Evolutionary conservation across 2,329 filamentous ascomycete species (phyloP).

Genomic region (Aspergillus sp.): DNA sequence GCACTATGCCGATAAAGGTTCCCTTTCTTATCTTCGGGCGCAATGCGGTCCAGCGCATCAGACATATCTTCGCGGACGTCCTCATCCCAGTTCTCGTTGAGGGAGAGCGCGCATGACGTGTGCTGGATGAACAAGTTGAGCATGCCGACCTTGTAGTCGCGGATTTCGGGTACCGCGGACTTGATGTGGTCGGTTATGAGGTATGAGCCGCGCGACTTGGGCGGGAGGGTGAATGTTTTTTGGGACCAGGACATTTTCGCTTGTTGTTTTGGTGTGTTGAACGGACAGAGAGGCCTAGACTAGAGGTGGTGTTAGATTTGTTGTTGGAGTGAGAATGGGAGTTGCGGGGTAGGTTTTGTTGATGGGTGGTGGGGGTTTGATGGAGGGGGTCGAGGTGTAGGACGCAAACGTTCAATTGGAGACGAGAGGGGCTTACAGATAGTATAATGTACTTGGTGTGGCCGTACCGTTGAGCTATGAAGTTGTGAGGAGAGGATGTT

Average conservation of each 20-base stretch:
- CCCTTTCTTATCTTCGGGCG: constrained; percentile 74
- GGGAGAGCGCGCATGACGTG: constrained; percentile 81
- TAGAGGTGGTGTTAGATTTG: background rate
- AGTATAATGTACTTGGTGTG: background rate
- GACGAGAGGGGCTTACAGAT: background rate
- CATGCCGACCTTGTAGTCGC: constrained; percentile 78
- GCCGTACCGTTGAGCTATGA: background rate
- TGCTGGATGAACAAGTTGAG: constrained; percentile 93
- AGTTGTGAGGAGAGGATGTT: constrained; percentile 5
- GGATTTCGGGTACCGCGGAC: constrained; percentile 73
- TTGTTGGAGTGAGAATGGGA: background rate
- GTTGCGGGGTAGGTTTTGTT: constrained; percentile 6
- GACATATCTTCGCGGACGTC: constrained; percentile 94
- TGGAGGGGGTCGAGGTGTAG: constrained; percentile 5
- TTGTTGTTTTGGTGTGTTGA: background rate
- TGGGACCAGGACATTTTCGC: constrained; percentile 71
- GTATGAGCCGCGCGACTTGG: constrained; percentile 78
- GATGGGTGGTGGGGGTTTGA: constrained; percentile 16
- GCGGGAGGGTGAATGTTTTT: constrained; percentile 77
- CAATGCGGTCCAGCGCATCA: constrained; percentile 87
- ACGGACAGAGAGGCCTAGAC: no score
- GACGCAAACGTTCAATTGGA: background rate
- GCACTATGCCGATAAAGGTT: constrained; percentile 81
- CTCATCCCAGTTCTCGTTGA: constrained; percentile 89
- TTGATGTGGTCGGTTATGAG: constrained; percentile 79